Evolutionary conservation across 805 yeast genomes (phyloP), one percentile per base, ranked within the genome.

Genomic region (Saccharomycopsis oosterbeekiorum): DNA sequence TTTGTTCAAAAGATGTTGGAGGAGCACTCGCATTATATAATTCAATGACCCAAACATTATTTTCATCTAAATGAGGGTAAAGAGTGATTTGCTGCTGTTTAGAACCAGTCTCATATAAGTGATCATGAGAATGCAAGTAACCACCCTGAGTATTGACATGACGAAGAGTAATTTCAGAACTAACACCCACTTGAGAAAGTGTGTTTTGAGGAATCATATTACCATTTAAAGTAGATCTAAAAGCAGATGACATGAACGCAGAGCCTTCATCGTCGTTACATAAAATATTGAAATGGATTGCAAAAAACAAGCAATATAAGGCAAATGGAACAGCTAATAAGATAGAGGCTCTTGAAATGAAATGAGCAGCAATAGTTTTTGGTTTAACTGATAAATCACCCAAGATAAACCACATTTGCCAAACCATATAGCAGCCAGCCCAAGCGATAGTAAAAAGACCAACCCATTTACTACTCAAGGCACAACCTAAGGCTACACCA

Each of bases 11-110:
- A 39, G 78, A 73, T 36, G 81, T 74, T 56, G 85, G 81, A 21
- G 82, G 81, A 39, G 75, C 80, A 24, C 84, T 75, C 50, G 65
- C 80, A 70, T 85, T 84, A 72, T 83, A 85, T 51, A 86, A 78
- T 74, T 86, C 92, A 67, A 88, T 74, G 36, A 76, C 63, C 90
- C 93, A 88, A 64, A 81, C 78, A 73, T 88, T 88, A 75, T 88
- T 88, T 51, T 75, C 71, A 73, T 88, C 96, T 68, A 84, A 73
- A 71, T 87, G 93, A 56, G 92, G 92, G 70, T 88, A 88, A 65
- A 88, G 76, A 4, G 94, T 88, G 66, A 88, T 74, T 73, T 88
- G 96, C 73, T 88, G 96, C 73, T 88, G 96, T 69, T 86, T 81
- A 8, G 96, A 88, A 63, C 96, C 96, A 57, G 88, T 81, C 68